Evolutionary conservation across 2,329 filamentous ascomycete species (phyloP).

Genomic region (Diaporthe capsici): DNA sequence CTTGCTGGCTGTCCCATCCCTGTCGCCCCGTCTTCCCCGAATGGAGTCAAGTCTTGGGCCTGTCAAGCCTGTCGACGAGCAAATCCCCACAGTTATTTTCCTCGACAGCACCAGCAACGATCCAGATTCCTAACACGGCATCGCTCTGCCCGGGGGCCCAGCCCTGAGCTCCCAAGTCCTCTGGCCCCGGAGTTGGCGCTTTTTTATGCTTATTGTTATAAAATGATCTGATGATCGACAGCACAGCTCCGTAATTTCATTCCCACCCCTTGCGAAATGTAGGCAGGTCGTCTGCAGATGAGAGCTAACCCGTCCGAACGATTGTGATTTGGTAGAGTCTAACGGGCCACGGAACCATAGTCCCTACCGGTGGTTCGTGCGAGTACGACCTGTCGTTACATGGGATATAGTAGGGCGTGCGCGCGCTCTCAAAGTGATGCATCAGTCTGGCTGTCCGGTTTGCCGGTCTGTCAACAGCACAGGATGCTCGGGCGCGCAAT

Average conservation of each 20-base stretch:
- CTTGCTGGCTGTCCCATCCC: slow-evolving; percentile 24
- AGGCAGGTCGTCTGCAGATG: too few species aligned
- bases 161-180: background rate
- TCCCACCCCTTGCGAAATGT: background rate
- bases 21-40: slow-evolving; percentile 20
- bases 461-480: background rate
- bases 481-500: background rate
- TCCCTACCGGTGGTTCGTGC: slow-evolving; percentile 1
- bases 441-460: too few species aligned
- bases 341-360: slow-evolving; percentile 3
- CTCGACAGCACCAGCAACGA: slow-evolving; percentile 29
- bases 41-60: slow-evolving; percentile 16
- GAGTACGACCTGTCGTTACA: slow-evolving; percentile 21
- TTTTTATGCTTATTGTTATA: slow-evolving; percentile 30
- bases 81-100: background rate
- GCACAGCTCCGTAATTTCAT: slow-evolving; percentile 8
- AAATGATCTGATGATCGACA: slow-evolving; percentile 25
- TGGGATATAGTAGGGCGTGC: background rate
- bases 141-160: slow-evolving; percentile 26
- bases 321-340: slow-evolving; percentile 1
- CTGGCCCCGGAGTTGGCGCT: background rate
- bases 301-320: slow-evolving; percentile 5
- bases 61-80: background rate
- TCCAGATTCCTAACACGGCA: slow-evolving; percentile 39
- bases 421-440: background rate